Percentiles rank a stretch among this genome's conserved stretches.
Conservation (phyloP, 306 rosid species). For the Leucaena leucocephala region DNA sequence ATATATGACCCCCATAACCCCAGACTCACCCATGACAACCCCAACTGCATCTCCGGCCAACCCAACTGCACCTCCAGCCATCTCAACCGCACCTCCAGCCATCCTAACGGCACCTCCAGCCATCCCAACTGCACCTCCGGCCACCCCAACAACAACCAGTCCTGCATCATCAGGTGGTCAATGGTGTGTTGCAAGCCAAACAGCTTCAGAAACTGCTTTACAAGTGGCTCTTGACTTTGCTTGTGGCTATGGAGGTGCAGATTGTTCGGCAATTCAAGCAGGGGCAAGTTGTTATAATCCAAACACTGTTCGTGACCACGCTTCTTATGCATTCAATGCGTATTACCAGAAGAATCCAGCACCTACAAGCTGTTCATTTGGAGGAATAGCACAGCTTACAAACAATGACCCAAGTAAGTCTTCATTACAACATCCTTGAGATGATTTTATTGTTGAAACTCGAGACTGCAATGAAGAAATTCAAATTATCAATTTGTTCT, state of each 20-base stretch:
- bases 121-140: slow-evolving; percentile 38
- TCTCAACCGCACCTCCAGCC: slow-evolving; percentile 53
- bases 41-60: slow-evolving; percentile 32
- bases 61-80: slow-evolving; percentile 43
- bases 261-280: slow-evolving; percentile 75
- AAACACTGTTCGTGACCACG: slow-evolving; percentile 73
- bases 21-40: slow-evolving; percentile 36
- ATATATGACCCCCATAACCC: slow-evolving; percentile 19
- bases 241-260: slow-evolving; percentile 97
- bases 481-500: not conserved
- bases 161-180: slow-evolving; percentile 58
- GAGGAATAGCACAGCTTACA: slow-evolving; percentile 78
- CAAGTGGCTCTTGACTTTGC: slow-evolving; percentile 98
- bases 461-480: not conserved
- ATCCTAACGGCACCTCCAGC: slow-evolving; percentile 7
- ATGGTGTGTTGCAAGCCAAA: slow-evolving; percentile 86
- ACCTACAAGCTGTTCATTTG: slow-evolving; percentile 91
- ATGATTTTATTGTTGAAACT: slow-evolving; percentile 9
- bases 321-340: slow-evolving; percentile 91
- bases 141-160: slow-evolving; percentile 43
- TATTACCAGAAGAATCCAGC: slow-evolving; percentile 91
- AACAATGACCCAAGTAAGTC: slow-evolving; percentile 84
- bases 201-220: slow-evolving; percentile 75
- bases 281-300: slow-evolving; percentile 85
- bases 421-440: not conserved